Base-by-base conservation (phyloP, 2,329 filamentous ascomycete genomes). In the Aspergillus sergii region DNA sequence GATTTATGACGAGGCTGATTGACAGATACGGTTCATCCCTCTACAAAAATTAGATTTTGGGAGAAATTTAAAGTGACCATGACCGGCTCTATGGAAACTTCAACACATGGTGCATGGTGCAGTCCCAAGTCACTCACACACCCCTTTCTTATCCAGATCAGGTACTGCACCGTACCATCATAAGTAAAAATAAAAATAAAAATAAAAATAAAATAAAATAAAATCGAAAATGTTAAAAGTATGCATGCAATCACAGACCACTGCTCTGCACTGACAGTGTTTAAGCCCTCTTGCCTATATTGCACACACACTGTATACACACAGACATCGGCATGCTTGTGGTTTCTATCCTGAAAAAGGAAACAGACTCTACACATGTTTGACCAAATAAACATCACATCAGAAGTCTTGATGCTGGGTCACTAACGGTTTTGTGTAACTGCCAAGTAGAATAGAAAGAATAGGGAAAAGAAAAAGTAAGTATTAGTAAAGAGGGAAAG, bases 21-120 rank as follows among this genome's bases (percentile, higher is more conserved):
- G 39, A 48, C 39, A 55, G 39, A 34, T 55, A 54, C 39, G 34
- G 39, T 60, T 60, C 45, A 60, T 53, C 46, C 58, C 53, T 48
- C 57, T 58, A 57, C 23, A 34, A 61, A 14, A 57, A 55, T 19
- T 28, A 54, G 46, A 36, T 21, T 36, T 54, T 8, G 12, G 28
- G 26, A n/a, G 30, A 53, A 59, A 34, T 51, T 32, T 39, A 36
- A 46, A 54, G 34, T 62, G 32, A n/a, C 45, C 16, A 60, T 46
- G 46, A 60, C 57, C 39, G 54, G 61, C 30, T 58, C 32, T 21
- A 51, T 58, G 55, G 36, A 41, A 57, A 9, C 30, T 54, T 21
- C 32, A 53, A 53, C 50, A 54, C 51, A 54, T 54, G 51, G 51
- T 54, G 51, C 51, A 54, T 54, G 30, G 30, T 54, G 51, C 51